These are phyloP conservation scores for Aspergillus melleus DNA, from an alignment of 2,329 filamentous ascomycete genomes.

Conservation along the genomic window DNA sequence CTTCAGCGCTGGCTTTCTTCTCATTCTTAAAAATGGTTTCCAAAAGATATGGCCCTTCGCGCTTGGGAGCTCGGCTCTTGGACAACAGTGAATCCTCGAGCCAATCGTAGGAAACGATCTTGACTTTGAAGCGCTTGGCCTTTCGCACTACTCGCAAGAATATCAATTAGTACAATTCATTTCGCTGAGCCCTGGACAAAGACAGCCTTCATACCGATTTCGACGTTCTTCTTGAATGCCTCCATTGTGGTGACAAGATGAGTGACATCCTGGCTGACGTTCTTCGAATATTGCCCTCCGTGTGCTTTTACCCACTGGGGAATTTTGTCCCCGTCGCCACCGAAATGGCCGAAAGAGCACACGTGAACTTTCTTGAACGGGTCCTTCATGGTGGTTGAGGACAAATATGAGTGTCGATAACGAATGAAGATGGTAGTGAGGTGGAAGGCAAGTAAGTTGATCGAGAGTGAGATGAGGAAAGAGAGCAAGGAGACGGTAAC, in stretches of 20 bases:
- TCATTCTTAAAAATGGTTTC: constrained; percentile 40
- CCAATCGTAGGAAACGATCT: constrained; percentile 51
- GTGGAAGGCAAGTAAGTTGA: neutral
- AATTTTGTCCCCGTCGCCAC: constrained; percentile 57
- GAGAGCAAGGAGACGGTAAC: neutral
- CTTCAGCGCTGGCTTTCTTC: constrained; percentile 3
- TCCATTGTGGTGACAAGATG: constrained; percentile 69
- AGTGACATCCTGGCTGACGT: constrained; percentile 60
- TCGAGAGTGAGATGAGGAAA: neutral
- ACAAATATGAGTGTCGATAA: neutral
- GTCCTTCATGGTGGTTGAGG: constrained; percentile 34
- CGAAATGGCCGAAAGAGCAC: constrained; percentile 60
- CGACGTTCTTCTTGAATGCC: constrained; percentile 55
- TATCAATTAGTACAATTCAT: neutral
- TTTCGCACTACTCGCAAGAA: constrained; percentile 36
- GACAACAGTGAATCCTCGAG: constrained; percentile 45
- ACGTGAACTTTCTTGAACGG: constrained; percentile 57
- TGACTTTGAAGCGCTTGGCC: constrained; percentile 40
- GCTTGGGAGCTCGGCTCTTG: constrained; percentile 34
- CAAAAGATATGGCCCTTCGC: constrained; percentile 35
- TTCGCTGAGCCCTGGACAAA: neutral
- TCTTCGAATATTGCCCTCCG: constrained; percentile 58
- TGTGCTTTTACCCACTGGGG: constrained; percentile 65
- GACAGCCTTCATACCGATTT: constrained; percentile 36
- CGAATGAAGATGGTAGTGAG: neutral